Evolutionary conservation across 2,329 filamentous ascomycete genomes (phyloP).

Genomic region (Verticillium zaregamsianum): DNA sequence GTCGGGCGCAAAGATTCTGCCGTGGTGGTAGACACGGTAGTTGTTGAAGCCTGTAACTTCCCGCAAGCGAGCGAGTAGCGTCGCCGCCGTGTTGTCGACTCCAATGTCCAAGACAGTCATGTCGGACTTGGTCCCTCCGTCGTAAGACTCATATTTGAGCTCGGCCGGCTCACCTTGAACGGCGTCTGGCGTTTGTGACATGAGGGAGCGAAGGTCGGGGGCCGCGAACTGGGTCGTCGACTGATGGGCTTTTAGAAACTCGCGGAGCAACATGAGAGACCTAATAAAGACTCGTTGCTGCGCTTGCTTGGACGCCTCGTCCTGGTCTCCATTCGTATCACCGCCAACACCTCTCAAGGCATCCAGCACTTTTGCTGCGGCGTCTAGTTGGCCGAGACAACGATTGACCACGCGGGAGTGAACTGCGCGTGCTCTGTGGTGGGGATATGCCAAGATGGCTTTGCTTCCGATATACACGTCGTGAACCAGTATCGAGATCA

Average conservation of each 20-base stretch:
- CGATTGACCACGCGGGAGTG: constrained; percentile 70
- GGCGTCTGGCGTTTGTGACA: constrained; percentile 45
- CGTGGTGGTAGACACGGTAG: constrained; percentile 68
- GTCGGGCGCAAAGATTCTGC: constrained; percentile 58
- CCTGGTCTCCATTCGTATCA: constrained; percentile 35
- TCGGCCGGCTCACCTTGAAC: constrained; percentile 61
- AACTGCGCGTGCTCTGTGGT: constrained; percentile 46
- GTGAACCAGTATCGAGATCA: constrained; percentile 65
- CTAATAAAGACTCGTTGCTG: constrained; percentile 61
- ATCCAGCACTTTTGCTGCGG: constrained; percentile 52
- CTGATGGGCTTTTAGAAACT: constrained; percentile 64
- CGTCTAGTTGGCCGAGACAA: constrained; percentile 66
- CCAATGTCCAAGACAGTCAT: constrained; percentile 63
- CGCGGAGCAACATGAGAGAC: constrained; percentile 63
- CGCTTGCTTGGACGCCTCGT: constrained; percentile 40
- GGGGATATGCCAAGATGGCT: constrained; percentile 45
- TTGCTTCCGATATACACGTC: constrained; percentile 64
- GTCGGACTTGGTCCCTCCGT: constrained; percentile 54
- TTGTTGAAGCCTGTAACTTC: constrained; percentile 71
- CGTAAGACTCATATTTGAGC: constrained; percentile 72
- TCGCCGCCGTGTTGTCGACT: constrained; percentile 64
- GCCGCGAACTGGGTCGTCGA: constrained; percentile 55
- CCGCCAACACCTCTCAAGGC: constrained; percentile 34
- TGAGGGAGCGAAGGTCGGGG: constrained; percentile 51
- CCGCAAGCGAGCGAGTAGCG: constrained; percentile 63